Conservation (phyloP, 2,329 filamentous ascomycete species). For the Rasamsonia emersonii region DNA sequence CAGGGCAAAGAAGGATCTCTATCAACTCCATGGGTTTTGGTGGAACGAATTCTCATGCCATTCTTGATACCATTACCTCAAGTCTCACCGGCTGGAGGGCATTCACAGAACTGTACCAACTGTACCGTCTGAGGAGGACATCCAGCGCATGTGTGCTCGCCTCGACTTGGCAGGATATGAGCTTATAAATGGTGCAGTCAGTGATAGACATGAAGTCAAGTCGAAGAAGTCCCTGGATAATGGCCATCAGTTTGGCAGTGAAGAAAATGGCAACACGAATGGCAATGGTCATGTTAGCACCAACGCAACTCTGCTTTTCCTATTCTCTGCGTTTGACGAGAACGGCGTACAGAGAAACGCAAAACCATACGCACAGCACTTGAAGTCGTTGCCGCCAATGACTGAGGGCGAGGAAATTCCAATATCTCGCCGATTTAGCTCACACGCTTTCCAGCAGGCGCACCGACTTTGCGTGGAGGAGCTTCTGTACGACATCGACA, state of each 20-base stretch:
- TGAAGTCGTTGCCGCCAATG: not conserved
- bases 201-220: too few species aligned
- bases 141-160: too few species aligned
- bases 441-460: not conserved
- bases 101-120: not conserved
- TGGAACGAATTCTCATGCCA: conserved; percentile 24
- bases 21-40: conserved; percentile 30
- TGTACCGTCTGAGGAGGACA: too few species aligned
- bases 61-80: conserved; percentile 22
- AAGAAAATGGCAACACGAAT: not conserved
- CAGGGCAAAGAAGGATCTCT: conserved; percentile 7
- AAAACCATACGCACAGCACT: not conserved
- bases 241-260: not conserved
- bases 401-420: not conserved
- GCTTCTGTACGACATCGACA: too few species aligned
- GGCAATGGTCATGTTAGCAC: not conserved
- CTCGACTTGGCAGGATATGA: too few species aligned
- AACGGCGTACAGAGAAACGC: not conserved
- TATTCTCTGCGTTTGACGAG: not conserved
- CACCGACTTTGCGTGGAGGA: not conserved
- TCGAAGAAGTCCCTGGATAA: too few species aligned
- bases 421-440: not conserved
- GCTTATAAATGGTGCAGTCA: too few species aligned
- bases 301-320: not conserved
- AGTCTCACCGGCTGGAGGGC: conserved; percentile 10